phyloP scores from a whole-genome alignment of 176 grass and related monocot genomes.

The Raddia guianensis region DNA sequence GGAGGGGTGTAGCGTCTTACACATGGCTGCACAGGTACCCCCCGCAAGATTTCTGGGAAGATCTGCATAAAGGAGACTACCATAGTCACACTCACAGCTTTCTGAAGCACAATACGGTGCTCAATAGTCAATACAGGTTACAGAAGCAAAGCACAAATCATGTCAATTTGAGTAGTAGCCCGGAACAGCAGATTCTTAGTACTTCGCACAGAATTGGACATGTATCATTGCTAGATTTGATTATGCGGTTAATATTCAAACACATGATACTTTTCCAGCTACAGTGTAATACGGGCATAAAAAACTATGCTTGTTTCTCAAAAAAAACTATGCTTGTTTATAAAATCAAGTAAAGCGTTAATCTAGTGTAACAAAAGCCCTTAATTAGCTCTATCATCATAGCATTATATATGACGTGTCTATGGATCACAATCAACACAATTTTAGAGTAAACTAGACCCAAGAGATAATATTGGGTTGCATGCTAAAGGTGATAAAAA shows the following conservation, averaged over 20 bases:
- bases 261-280: not conserved
- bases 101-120: not conserved
- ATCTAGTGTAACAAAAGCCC: not conserved
- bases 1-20: slow-evolving; percentile 79
- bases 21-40: slow-evolving; percentile 46
- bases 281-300: not conserved
- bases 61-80: slow-evolving; percentile 37
- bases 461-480: not conserved
- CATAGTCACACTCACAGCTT: not conserved
- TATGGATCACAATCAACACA: not conserved
- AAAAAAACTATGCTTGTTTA: not conserved
- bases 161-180: not conserved
- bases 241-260: not conserved
- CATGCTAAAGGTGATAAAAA: not conserved
- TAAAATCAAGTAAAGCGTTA: slow-evolving; percentile 1
- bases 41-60: slow-evolving; percentile 72
- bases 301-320: not conserved
- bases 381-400: not conserved
- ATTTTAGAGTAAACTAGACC: not conserved
- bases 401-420: not conserved
- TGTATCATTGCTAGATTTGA: not conserved
- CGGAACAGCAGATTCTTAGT: not conserved
- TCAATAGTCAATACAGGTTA: not conserved
- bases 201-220: not conserved
- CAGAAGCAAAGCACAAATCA: not conserved